Conservation (phyloP, 2,329 filamentous ascomycete species). For the Fusarium siculi region DNA sequence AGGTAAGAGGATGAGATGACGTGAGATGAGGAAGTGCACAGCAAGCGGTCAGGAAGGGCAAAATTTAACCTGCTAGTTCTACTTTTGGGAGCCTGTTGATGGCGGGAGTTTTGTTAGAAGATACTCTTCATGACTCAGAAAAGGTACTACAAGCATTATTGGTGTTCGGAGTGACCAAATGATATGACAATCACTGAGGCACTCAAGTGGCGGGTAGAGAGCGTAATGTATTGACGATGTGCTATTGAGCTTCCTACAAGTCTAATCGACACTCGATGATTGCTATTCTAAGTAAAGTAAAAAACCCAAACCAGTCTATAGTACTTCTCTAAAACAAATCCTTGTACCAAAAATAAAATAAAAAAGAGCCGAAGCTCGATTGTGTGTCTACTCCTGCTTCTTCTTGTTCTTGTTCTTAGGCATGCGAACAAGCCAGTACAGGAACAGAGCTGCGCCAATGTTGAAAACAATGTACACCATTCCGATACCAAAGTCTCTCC, state of each 20-base stretch:
- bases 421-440: slow-evolving; percentile 62
- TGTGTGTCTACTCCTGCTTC: not conserved
- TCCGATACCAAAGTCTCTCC: slow-evolving; percentile 68
- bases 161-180: not conserved
- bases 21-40: no score
- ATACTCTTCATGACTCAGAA: not conserved
- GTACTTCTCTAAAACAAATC: not conserved
- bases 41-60: no score
- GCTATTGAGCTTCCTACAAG: not conserved
- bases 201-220: not conserved
- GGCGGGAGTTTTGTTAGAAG: not conserved
- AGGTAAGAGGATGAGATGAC: no score
- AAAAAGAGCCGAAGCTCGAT: not conserved
- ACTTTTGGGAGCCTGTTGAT: no score
- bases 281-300: slow-evolving; percentile 5
- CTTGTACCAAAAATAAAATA: not conserved
- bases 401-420: slow-evolving; percentile 50
- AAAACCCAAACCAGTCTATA: slow-evolving; percentile 15
- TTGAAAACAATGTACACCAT: slow-evolving; percentile 66
- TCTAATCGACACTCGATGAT: not conserved
- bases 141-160: not conserved
- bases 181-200: fast-evolving
- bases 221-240: not conserved
- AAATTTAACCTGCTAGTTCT: no score
- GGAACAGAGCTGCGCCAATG: slow-evolving; percentile 57